phyloP scores from a whole-genome alignment of 176 grass and related monocot species.

The Dendrocalamus sinicus region DNA sequence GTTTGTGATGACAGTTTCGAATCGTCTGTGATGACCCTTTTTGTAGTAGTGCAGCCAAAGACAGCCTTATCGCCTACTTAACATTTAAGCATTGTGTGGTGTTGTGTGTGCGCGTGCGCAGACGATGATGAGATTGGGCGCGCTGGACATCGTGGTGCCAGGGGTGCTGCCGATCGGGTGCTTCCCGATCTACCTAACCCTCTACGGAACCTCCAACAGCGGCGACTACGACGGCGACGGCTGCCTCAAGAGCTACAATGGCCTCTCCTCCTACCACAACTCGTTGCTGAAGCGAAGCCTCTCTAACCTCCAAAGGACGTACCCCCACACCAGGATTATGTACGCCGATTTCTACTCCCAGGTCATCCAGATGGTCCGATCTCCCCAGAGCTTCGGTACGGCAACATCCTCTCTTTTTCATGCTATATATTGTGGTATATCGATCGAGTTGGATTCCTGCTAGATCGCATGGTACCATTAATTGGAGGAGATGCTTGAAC shows the following conservation, averaged over 20 bases:
- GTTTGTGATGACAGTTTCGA: too few relatives aligned
- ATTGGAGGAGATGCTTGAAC: too few relatives aligned
- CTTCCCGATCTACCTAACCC: slow-evolving; percentile 64
- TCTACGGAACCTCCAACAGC: slow-evolving; percentile 53
- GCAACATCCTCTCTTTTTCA: background rate
- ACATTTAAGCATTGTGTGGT: background rate
- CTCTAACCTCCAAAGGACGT: slow-evolving; percentile 46
- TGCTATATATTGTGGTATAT: background rate
- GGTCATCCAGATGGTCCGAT: slow-evolving; percentile 49
- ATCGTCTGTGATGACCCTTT: too few relatives aligned
- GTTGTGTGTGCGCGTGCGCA: background rate
- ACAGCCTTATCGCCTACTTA: too few relatives aligned
- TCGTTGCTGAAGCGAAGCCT: slow-evolving; percentile 47
- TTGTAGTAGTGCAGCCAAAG: too few relatives aligned
- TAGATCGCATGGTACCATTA: too few relatives aligned
- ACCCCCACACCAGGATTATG: slow-evolving; percentile 57
- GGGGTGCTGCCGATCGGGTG: slow-evolving; percentile 66
- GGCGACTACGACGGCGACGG: slow-evolving; percentile 62
- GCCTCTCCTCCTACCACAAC: slow-evolving; percentile 68
- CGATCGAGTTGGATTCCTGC: background rate
- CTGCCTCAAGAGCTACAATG: slow-evolving; percentile 63
- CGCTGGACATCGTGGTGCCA: slow-evolving; percentile 61
- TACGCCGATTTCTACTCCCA: slow-evolving; percentile 70
- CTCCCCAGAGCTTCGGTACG: slow-evolving; percentile 46
- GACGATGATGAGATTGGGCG: slow-evolving; percentile 45